Percentiles rank a stretch among this genome's conserved stretches.
phyloP scores from a whole-genome alignment of 192 early-diverging fungal species.

The Backusella parvicylindrica region DNA sequence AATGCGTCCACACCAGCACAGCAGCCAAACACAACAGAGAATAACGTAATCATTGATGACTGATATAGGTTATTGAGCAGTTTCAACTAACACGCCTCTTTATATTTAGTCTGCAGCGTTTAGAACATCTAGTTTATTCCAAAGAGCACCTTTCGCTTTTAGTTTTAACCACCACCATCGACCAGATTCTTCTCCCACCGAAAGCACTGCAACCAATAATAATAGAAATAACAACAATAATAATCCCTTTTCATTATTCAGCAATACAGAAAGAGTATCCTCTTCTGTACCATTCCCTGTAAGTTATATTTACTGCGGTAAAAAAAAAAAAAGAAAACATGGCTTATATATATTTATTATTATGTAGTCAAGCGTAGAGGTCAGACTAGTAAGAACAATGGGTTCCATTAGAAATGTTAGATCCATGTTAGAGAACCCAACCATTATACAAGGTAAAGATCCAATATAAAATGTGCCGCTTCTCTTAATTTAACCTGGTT shows the following conservation, averaged over 20 bases:
- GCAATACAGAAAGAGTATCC: background rate
- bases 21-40: background rate
- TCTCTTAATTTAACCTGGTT: too few relatives aligned
- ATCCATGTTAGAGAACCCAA: conserved; percentile 12
- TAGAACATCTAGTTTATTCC: background rate
- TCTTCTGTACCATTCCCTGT: conserved; percentile 28
- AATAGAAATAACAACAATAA: background rate
- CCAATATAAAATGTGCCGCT: too few relatives aligned
- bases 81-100: background rate
- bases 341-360: background rate
- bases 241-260: background rate
- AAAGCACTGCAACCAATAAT: background rate
- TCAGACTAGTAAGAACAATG: conserved; percentile 24
- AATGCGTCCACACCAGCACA: background rate
- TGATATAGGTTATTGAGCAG: background rate
- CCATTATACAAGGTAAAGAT: conserved; percentile 15
- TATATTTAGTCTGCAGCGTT: background rate
- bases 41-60: background rate
- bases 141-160: conserved; percentile 2
- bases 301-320: background rate
- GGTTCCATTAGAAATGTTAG: conserved; percentile 30
- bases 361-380: conserved; percentile 26
- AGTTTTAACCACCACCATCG: background rate
- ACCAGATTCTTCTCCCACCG: background rate
- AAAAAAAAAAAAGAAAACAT: background rate